These are phyloP conservation scores for Neonectria faginata DNA, from an alignment of 2,329 filamentous ascomycete genomes.

Conservation along the genomic window DNA sequence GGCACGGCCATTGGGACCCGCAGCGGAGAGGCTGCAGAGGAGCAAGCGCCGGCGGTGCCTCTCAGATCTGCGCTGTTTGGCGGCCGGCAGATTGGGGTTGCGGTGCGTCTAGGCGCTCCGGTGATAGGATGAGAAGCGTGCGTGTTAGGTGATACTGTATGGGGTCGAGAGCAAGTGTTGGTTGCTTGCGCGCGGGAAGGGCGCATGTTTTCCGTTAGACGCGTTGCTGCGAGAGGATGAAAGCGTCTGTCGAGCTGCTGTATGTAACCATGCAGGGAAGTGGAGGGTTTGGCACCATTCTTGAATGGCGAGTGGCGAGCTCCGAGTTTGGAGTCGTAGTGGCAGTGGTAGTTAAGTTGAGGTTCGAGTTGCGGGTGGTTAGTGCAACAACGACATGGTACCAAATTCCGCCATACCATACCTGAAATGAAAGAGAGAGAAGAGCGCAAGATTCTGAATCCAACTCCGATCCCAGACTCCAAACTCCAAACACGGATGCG, in stretches of 20 bases:
- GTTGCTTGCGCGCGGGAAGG: slow-evolving; percentile 34
- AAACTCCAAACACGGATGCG: background rate
- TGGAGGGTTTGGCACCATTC: background rate
- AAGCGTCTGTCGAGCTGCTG: background rate
- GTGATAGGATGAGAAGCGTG: slow-evolving; percentile 8
- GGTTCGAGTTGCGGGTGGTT: background rate
- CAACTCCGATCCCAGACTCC: background rate
- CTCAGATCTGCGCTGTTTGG: slow-evolving; percentile 9
- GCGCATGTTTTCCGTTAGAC: slow-evolving; percentile 38
- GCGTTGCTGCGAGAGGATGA: slow-evolving; percentile 27
- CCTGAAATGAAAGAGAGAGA: background rate
- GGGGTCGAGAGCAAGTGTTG: slow-evolving; percentile 23
- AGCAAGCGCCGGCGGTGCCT: slow-evolving; percentile 20
- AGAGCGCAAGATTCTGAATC: background rate
- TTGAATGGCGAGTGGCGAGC: background rate
- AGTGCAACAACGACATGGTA: background rate
- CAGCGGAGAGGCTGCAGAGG: slow-evolving; percentile 1
- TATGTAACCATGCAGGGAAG: slow-evolving; percentile 1
- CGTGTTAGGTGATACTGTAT: slow-evolving; percentile 4
- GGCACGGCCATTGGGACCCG: slow-evolving; percentile 19
- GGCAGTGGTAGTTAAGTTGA: no score
- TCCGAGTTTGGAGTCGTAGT: background rate
- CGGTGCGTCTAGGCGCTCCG: slow-evolving; percentile 10
- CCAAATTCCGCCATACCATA: no score
- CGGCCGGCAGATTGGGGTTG: slow-evolving; percentile 12